Evolutionary conservation across 352 stramenopile species (phyloP), one percentile per base, ranked within the genome.

Genomic region (Globisporangium paddicum): DNA sequence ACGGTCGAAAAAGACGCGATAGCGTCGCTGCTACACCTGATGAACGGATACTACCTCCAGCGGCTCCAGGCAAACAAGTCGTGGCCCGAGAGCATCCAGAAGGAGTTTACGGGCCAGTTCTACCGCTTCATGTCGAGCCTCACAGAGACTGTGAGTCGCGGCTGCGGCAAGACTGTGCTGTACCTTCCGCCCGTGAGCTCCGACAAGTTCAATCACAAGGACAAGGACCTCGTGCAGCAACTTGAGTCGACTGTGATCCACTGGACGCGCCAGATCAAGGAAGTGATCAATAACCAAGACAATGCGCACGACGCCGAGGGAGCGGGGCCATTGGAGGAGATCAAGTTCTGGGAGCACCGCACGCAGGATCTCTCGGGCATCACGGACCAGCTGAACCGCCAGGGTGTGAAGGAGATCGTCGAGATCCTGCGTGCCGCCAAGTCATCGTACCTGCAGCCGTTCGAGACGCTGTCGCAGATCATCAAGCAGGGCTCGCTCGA

Each of bases 221-320:
- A 98, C 72, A 98, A 98, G 70, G 95, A 98, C 48, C 69, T 98
- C 19, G 83, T 98, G 40, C 93, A 98, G 71, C 91, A 97, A 51
- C 70, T 98, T n/a, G 95, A 98, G 66, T 97, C 86, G 30, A 98
- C 91, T 0, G 93, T 98, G 7, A 98, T 98, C 62, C 91, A 98
- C 68, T 98, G 96, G 96, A 98, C 95, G 26, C 71, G 94, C 3
- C 96, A 98, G 66, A 98, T 98, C 65, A 98, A 98, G 63, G 93
- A 98, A 58, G 91, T 98, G 21, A 92, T 98, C 40, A 98, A 97
- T 68, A 98, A 96, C 66, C 92, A 98, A 57, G 89, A 98, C 69
- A 97, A 96, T 40, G 86, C 79, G 0, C 81, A 96, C 53, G 87
- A 97, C 51, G 83, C 86, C 0, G 94, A 98, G 60, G 93, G 81